Base-by-base conservation (phyloP, 1,284 basidiomycete genomes). In the Psilocybe mexicana region DNA sequence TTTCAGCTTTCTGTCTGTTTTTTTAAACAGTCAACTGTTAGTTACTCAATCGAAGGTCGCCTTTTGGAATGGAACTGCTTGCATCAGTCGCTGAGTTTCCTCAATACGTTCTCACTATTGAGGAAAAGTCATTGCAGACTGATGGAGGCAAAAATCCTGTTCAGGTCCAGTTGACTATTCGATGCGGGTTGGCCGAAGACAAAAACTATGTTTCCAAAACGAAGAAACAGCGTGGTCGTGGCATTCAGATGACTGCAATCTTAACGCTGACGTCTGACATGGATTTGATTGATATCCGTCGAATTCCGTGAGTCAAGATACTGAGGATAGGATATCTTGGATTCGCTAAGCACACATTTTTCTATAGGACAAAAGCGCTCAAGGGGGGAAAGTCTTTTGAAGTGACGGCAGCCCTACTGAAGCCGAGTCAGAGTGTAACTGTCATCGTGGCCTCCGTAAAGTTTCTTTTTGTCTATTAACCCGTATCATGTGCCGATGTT, bases 21-120 rank as follows among this genome's bases (percentile, higher is more conserved):
- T 44, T 43, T 36, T 18, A 18, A 33, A 51, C n/a, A 12, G 6
- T 55, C 26, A 18, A 38, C 35, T 47, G n/a, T 24, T 11, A 93
- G 91, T 76, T 92, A 30, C 74, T 93, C 30, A 92, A 90, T 66
- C 85, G 90, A 26, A 82, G 83, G 35, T 73, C 86, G 12, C 87
- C 88, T 2, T 92, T 90, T 67, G 91, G 91, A 0, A 75, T 81
- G 46, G 85, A 89, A 38, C 73, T 93, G 44, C 67, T 93, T 14
- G 76, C 80, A 6, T 79, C 79, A 6, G 79, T 81, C n/a, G 74
- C 75, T 23, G 84, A 87, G 45, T 72, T 93, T 59, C 91, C 90
- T 10, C 76, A 78, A 55, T 93, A 91, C 64, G 68, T 66, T 18
- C 60, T 92, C 10, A 68, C 72, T 2, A 66, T 91, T 1, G 72